Conservation (phyloP, 2,329 filamentous ascomycete species). For the Calonectria naviculata region DNA sequence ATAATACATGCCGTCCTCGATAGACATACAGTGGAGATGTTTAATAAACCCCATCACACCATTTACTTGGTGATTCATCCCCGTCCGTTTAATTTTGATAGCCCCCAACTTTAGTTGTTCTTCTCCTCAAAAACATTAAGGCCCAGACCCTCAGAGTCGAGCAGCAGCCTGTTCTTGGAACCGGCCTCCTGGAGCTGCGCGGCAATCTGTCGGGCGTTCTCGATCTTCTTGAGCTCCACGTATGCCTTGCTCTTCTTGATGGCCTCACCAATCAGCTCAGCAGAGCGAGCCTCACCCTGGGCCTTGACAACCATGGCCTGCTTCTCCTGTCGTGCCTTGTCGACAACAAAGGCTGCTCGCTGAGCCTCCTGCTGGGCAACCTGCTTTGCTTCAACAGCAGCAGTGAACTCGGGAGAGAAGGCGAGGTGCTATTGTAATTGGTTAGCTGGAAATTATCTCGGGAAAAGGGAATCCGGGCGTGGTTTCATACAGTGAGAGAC, state of each 20-base stretch:
- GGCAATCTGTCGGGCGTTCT: conserved; percentile 94
- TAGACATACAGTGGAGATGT: conserved; percentile 62
- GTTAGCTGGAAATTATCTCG: conserved; percentile 10
- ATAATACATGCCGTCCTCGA: conserved; percentile 43
- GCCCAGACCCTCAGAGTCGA: conserved; percentile 91
- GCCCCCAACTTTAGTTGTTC: conserved; percentile 28
- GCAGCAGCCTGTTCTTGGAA: conserved; percentile 91
- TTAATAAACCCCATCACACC: conserved; percentile 27
- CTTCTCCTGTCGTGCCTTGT: conserved; percentile 99
- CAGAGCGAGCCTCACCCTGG: conserved; percentile 98
- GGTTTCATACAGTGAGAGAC: conserved; percentile 82
- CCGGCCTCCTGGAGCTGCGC: conserved; percentile 85
- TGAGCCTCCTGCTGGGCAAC: conserved; percentile 93
- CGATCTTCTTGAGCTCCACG: conserved; percentile 96
- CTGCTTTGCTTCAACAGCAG: conserved; percentile 79
- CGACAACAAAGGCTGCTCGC: conserved; percentile 95
- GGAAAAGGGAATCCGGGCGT: too few relatives aligned
- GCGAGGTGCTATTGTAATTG: conserved; percentile 67
- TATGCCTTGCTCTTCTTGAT: conserved; percentile 99
- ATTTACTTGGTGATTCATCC: not conserved
- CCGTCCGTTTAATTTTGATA: not conserved
- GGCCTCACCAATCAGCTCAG: conserved; percentile 96
- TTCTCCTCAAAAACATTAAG: conserved; percentile 81
- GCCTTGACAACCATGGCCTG: conserved; percentile 98
- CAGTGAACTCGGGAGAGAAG: conserved; percentile 80